Base-by-base conservation (phyloP, 163 green algal genomes). In the Scenedesmus sp. region DNA sequence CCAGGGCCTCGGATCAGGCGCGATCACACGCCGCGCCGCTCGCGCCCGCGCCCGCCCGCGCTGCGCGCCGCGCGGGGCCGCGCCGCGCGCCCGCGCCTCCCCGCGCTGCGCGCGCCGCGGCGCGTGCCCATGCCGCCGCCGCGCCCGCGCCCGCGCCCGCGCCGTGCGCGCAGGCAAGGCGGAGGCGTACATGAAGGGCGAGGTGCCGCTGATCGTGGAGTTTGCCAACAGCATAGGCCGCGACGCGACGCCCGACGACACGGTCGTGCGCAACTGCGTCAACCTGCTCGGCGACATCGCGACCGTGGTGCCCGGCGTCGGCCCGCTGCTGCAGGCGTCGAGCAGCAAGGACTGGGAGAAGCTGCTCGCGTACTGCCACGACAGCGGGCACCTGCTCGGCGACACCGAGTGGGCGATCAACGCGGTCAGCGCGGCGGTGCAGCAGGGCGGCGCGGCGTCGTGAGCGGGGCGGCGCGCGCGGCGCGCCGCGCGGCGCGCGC, bases 251-350 rank as follows among this genome's bases (percentile, higher is more conserved):
- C 44, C 63, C 47, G 74, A 81, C 34, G 74, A 81, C 24, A 65
- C 54, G 11, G 75, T 85, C 13, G 87, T 96, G 34, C 85, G 71
- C 28, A 89, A 88, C 31, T 73, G 88, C 7, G 86, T 95, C 24
- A 91, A 89, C 45, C 80, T 97, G 77, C 83, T 97, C 57, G 94
- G 93, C 18, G 94, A 97, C 75, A 80, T 89, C 33, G 84, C 69
- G 76, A 84, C 64, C 39, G 69, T 81, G 10, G 70, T 92, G 20
- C 60, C 82, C 53, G 47, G 60, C 22, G 77, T 78, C 44, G 81
- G 81, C 3, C 39, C 54, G 11, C 28, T 81, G 39, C 70, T 86
- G 48, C 75, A 64, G 33, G 34, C 47, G 31, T 17, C 42, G 11
- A 53, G 60, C 4, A 34, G 44, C 54, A 47, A 75, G 22, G 75